Evolutionary conservation across 2,329 filamentous ascomycete species (phyloP).

Genomic region (Colletotrichum truncatum): DNA sequence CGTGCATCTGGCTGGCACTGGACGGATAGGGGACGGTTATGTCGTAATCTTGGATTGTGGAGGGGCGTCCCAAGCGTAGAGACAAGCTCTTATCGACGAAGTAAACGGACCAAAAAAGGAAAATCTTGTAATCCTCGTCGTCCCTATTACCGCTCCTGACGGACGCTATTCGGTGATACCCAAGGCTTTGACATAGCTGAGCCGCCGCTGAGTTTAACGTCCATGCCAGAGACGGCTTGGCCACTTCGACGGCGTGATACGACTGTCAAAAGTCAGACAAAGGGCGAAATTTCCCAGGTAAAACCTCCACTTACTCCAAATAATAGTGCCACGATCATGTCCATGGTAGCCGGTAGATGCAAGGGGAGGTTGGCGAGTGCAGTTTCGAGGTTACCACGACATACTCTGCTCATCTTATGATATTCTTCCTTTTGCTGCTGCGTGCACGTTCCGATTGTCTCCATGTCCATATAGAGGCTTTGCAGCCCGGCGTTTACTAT

Average conservation of each 20-base stretch:
- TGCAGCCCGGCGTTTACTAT: slow-evolving; percentile 43
- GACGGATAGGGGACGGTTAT: slow-evolving; percentile 52
- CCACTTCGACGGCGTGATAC: slow-evolving; percentile 43
- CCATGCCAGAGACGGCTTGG: slow-evolving; percentile 43
- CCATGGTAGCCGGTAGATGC: slow-evolving; percentile 40
- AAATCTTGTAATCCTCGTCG: slow-evolving; percentile 42
- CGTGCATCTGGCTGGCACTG: slow-evolving; percentile 42
- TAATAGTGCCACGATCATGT: slow-evolving; percentile 35
- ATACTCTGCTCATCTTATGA: slow-evolving; percentile 34
- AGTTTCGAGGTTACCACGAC: slow-evolving; percentile 42
- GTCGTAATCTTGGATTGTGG: slow-evolving; percentile 66
- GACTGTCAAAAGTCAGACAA: slow-evolving; percentile 31
- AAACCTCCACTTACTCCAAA: slow-evolving; percentile 32
- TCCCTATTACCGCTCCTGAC: slow-evolving; percentile 38
- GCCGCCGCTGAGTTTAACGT: slow-evolving; percentile 41
- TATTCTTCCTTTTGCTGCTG: slow-evolving; percentile 35
- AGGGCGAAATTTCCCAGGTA: too few species aligned
- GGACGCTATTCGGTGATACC: slow-evolving; percentile 39
- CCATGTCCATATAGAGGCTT: slow-evolving; percentile 39
- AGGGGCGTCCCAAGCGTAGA: slow-evolving; percentile 61
- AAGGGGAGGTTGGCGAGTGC: slow-evolving; percentile 41
- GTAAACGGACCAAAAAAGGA: slow-evolving; percentile 67
- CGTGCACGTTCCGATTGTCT: slow-evolving; percentile 1
- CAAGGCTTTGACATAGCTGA: slow-evolving; percentile 41
- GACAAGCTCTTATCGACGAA: slow-evolving; percentile 64